Evolutionary conservation across 163 green algal genomes (phyloP).

Genomic region (Coccomyxa subellipsoidea): DNA sequence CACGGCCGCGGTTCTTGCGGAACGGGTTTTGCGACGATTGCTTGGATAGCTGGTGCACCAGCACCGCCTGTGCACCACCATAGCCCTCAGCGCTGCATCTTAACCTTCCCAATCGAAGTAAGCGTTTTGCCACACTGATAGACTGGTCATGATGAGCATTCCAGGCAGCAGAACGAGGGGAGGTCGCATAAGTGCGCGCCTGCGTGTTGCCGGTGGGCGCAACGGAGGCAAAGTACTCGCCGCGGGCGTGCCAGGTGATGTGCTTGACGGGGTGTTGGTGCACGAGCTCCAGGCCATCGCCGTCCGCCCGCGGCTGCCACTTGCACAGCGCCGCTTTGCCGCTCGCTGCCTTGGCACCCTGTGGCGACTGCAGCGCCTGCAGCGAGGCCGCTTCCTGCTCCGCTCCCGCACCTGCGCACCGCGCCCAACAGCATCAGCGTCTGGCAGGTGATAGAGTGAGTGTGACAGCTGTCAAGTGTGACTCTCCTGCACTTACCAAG

Average conservation of each 20-base stretch:
- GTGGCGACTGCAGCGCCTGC: constrained; percentile 29
- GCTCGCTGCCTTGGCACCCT: not conserved
- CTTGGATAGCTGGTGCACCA: constrained; percentile 90
- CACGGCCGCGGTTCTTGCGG: constrained; percentile 80
- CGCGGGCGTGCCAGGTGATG: constrained; percentile 83
- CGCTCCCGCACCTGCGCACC: constrained; percentile 33
- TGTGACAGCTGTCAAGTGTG: not conserved
- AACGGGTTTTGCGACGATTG: constrained; percentile 88
- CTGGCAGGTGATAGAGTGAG: no score
- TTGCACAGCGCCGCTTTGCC: constrained; percentile 12
- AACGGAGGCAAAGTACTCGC: constrained; percentile 91
- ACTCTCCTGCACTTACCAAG: not conserved
- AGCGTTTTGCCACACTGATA: no score
- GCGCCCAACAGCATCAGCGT: not conserved
- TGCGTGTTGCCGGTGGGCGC: constrained; percentile 75
- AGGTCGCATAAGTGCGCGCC: constrained; percentile 9
- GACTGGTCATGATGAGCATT: not conserved
- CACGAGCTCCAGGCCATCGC: constrained; percentile 16
- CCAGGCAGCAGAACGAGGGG: not conserved
- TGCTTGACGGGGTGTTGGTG: constrained; percentile 43
- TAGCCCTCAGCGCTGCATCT: not conserved
- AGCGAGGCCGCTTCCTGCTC: constrained; percentile 44
- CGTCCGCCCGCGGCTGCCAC: constrained; percentile 4
- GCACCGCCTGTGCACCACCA: constrained; percentile 59
- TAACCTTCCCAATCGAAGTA: no score